Evolutionary conservation across 2,329 filamentous ascomycete genomes (phyloP).

Genomic region (Stachybotrys elegans): DNA sequence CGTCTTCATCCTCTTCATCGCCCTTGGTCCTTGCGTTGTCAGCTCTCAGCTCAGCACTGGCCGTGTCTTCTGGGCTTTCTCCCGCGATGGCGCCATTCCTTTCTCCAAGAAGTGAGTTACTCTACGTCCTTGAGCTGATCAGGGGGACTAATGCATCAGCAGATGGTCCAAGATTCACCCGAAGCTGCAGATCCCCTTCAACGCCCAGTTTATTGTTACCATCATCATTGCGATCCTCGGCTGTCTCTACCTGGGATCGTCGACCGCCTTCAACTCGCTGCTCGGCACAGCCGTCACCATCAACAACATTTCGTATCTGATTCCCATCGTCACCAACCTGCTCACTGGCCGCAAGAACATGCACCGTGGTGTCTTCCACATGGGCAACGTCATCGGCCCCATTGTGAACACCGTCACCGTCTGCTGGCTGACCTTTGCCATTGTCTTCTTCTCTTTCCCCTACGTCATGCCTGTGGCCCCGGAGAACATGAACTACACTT

Average conservation of each 20-base stretch:
- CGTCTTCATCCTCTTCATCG: constrained; percentile 35
- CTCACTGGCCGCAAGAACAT: constrained; percentile 32
- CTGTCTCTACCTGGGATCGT: constrained; percentile 36
- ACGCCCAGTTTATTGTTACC: constrained; percentile 28
- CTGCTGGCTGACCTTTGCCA: constrained; percentile 32
- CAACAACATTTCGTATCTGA: constrained; percentile 39
- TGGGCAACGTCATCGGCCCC: constrained; percentile 24
- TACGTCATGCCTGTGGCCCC: constrained; percentile 31
- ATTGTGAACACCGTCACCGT: constrained; percentile 30
- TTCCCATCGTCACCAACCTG: constrained; percentile 40
- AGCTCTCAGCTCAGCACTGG: constrained; percentile 28
- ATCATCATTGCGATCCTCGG: constrained; percentile 32
- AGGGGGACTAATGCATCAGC: neutral
- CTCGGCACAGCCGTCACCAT: constrained; percentile 33
- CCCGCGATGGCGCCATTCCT: constrained; percentile 36
- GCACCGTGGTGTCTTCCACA: constrained; percentile 32
- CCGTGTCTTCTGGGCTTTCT: constrained; percentile 36
- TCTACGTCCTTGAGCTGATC: neutral
- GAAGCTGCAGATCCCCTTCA: constrained; percentile 29
- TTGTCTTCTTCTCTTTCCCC: constrained; percentile 40
- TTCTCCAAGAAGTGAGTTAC: constrained; percentile 22
- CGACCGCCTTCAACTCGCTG: constrained; percentile 39
- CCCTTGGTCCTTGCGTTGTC: constrained; percentile 34
- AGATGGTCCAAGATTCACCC: constrained; percentile 31
- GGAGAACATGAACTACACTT: constrained; percentile 44